phyloP scores from a whole-genome alignment of 1,284 basidiomycete genomes.

The Irpex rosettiformis region DNA sequence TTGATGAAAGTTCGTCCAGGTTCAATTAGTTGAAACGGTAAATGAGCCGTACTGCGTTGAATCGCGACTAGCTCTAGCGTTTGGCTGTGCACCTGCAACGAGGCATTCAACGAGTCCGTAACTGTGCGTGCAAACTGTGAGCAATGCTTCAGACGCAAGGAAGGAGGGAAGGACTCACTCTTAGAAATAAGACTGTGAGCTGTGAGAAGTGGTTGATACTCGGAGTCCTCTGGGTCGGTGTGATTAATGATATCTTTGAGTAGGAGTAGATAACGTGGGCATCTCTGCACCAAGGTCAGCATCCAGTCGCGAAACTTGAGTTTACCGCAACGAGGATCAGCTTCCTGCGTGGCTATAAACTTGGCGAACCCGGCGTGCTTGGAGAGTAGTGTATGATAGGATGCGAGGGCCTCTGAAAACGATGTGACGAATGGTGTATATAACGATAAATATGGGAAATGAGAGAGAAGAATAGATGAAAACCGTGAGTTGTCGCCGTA shows the following conservation, averaged over 20 bases:
- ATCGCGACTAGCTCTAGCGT: slow-evolving; percentile 72
- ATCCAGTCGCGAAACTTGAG: slow-evolving; percentile 81
- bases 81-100: slow-evolving; percentile 72
- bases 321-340: slow-evolving; percentile 64
- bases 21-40: slow-evolving; percentile 72
- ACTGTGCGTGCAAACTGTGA: slow-evolving; percentile 41
- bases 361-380: slow-evolving; percentile 53
- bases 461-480: slow-evolving; percentile 45
- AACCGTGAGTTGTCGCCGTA: slow-evolving; percentile 25
- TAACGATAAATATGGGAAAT: slow-evolving; percentile 57
- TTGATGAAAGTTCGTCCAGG: slow-evolving; percentile 79
- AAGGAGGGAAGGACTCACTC: slow-evolving; percentile 42
- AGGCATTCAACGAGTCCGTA: slow-evolving; percentile 72
- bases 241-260: slow-evolving; percentile 74
- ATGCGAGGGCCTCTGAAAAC: slow-evolving; percentile 64
- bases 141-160: background rate
- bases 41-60: slow-evolving; percentile 69
- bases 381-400: slow-evolving; percentile 48
- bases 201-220: slow-evolving; percentile 54
- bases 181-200: slow-evolving; percentile 69
- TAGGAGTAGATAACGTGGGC: slow-evolving; percentile 80
- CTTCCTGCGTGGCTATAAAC: slow-evolving; percentile 61
- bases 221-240: slow-evolving; percentile 61
- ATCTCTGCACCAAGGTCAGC: slow-evolving; percentile 83
- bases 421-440: slow-evolving; percentile 82